Conservation (phyloP, 306 rosid genomes). For the Quercus robur region DNA sequence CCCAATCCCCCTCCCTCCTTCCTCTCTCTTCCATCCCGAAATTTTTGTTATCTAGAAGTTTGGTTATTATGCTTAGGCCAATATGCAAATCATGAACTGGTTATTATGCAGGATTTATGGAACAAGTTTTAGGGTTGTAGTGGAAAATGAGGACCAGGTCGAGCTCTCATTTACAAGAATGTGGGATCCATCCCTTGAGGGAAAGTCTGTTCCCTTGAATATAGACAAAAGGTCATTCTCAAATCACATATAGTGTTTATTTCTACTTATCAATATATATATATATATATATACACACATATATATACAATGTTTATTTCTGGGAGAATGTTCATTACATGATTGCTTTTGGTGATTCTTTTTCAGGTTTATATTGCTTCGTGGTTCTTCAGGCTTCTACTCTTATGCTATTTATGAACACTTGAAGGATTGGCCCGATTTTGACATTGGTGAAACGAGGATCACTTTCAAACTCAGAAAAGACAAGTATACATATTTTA, state of each 20-base stretch:
- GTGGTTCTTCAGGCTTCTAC: slow-evolving; percentile 86
- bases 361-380: slow-evolving; percentile 76
- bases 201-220: slow-evolving; percentile 78
- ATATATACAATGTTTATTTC: background rate
- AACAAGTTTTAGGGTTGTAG: slow-evolving; percentile 61
- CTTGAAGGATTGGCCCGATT: slow-evolving; percentile 82
- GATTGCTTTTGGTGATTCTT: slow-evolving; percentile 14
- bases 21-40: too few relatives aligned
- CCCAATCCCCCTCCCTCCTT: too few relatives aligned
- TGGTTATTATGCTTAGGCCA: too few relatives aligned
- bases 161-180: slow-evolving; percentile 78
- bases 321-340: slow-evolving; percentile 5
- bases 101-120: slow-evolving; percentile 79
- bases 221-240: slow-evolving; percentile 84
- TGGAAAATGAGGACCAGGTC: slow-evolving; percentile 80
- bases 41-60: too few relatives aligned
- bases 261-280: background rate
- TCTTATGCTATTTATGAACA: slow-evolving; percentile 83
- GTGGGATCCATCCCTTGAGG: slow-evolving; percentile 91
- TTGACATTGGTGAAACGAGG: slow-evolving; percentile 73
- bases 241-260: slow-evolving; percentile 9
- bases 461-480: slow-evolving; percentile 82
- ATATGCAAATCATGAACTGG: background rate
- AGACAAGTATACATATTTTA: slow-evolving; percentile 49
- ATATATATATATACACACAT: too few relatives aligned